A percentile compares a stretch with the other conserved stretches of the same genome.
Conservation (phyloP, 306 rosid genomes). For the Hylodesmum podocarpum region DNA sequence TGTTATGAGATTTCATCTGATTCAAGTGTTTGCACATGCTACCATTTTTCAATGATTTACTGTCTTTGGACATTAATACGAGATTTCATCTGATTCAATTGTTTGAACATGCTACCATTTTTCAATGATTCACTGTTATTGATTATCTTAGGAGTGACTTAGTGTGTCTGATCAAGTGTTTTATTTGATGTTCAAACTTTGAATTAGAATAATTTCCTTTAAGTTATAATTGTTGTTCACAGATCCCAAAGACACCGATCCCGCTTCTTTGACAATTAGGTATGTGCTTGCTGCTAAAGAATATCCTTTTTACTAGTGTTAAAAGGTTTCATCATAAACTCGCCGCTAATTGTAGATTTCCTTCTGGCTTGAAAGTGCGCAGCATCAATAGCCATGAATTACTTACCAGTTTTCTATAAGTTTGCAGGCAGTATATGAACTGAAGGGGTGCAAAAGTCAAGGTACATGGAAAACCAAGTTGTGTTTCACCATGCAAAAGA, state of each 20-base stretch:
- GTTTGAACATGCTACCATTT: neutral
- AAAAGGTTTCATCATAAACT: neutral
- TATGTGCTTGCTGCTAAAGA: conserved; percentile 34
- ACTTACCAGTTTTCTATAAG: conserved; percentile 4
- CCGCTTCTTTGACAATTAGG: conserved; percentile 89
- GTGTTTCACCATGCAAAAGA: conserved; percentile 34
- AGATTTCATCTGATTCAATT: conserved; percentile 12
- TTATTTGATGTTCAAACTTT: neutral
- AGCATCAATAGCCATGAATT: neutral
- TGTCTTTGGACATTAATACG: too few species aligned
- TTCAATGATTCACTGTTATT: neutral
- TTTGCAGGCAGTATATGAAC: conserved; percentile 24
- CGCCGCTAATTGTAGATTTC: neutral
- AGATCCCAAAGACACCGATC: conserved; percentile 77
- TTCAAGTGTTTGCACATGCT: neutral
- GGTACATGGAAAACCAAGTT: conserved; percentile 30
- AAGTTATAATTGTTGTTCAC: conserved; percentile 25
- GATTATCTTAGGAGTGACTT: neutral
- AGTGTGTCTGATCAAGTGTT: neutral
- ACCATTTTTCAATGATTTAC: neutral
- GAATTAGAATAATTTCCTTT: neutral
- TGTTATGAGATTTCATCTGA: conserved; percentile 14
- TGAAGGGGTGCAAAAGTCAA: conserved; percentile 25
- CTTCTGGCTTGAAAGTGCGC: neutral
- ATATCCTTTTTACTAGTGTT: neutral